phyloP scores from a whole-genome alignment of 2,329 filamentous ascomycete genomes.

The Fusarium devonianum region DNA sequence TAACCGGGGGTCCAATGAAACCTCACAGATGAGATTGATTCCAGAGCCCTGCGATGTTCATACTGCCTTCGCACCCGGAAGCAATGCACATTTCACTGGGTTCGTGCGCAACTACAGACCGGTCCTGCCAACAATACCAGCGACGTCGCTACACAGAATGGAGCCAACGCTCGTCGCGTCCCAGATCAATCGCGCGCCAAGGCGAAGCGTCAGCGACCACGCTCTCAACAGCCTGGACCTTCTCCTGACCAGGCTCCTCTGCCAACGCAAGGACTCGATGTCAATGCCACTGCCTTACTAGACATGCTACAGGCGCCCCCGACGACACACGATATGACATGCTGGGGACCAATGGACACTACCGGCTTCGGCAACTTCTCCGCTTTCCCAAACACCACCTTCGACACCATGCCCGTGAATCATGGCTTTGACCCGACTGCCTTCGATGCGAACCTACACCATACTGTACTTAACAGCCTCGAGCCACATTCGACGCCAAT shows the following conservation, averaged over 20 bases:
- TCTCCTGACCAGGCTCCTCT: conserved; percentile 35
- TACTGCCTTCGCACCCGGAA: conserved; percentile 41
- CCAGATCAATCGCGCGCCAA: conserved; percentile 39
- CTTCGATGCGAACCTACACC: conserved; percentile 37
- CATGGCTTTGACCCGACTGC: conserved; percentile 37
- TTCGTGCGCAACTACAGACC: conserved; percentile 40
- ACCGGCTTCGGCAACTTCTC: conserved; percentile 37
- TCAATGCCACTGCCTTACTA: conserved; percentile 39
- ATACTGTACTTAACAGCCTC: conserved; percentile 32
- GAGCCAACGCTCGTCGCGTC: conserved; percentile 30
- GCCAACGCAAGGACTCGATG: conserved; percentile 36
- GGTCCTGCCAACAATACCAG: conserved; percentile 28
- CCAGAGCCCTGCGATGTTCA: conserved; percentile 40
- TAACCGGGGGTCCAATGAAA: conserved; percentile 36
- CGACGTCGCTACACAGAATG: conserved; percentile 28
- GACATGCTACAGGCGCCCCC: conserved; percentile 42
- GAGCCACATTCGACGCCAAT: conserved; percentile 27
- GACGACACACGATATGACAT: conserved; percentile 38
- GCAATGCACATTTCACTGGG: conserved; percentile 42
- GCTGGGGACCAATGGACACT: conserved; percentile 41
- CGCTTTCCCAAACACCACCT: conserved; percentile 34
- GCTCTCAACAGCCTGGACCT: conserved; percentile 36
- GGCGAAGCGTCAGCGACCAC: conserved; percentile 40
- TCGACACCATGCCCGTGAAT: conserved; percentile 37
- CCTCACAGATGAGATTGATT: conserved; percentile 40